Evolutionary conservation across 768 basidiomycete genomes (phyloP).

Genomic region (Termitomyces titanicus): DNA sequence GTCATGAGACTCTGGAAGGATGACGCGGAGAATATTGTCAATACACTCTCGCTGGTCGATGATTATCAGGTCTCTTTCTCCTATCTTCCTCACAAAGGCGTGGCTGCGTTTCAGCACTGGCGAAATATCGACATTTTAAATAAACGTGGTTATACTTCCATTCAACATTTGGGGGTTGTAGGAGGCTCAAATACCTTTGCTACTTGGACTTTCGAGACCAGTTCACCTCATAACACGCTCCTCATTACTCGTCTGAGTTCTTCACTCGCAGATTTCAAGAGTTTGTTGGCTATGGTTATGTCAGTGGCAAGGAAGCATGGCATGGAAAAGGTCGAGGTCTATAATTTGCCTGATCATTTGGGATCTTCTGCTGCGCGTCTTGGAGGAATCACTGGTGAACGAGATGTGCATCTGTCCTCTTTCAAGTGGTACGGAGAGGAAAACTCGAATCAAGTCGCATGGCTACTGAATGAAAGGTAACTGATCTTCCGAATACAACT

Average conservation of each 20-base stretch:
- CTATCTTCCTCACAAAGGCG: constrained; percentile 43
- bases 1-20: constrained; percentile 33
- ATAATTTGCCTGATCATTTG: constrained; percentile 39
- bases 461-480: constrained; percentile 50
- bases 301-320: constrained; percentile 29
- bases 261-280: constrained; percentile 25
- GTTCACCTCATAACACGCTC: constrained; percentile 29
- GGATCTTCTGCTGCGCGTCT: constrained; percentile 19
- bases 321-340: constrained; percentile 40
- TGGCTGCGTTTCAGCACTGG: constrained; percentile 41
- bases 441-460: constrained; percentile 28
- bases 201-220: constrained; percentile 43
- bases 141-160: constrained; percentile 9
- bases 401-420: constrained; percentile 37
- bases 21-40: constrained; percentile 32
- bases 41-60: constrained; percentile 1
- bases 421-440: constrained; percentile 50
- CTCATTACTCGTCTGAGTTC: constrained; percentile 41
- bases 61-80: constrained; percentile 23
- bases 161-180: constrained; percentile 29
- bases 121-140: constrained; percentile 24
- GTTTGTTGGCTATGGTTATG: constrained; percentile 31
- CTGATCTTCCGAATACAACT: background rate
- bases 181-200: constrained; percentile 27
- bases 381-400: constrained; percentile 27